These are phyloP conservation scores for Chaetomium cochliodes DNA, from an alignment of 495 filamentous ascomycete species.

Conservation along the genomic window DNA sequence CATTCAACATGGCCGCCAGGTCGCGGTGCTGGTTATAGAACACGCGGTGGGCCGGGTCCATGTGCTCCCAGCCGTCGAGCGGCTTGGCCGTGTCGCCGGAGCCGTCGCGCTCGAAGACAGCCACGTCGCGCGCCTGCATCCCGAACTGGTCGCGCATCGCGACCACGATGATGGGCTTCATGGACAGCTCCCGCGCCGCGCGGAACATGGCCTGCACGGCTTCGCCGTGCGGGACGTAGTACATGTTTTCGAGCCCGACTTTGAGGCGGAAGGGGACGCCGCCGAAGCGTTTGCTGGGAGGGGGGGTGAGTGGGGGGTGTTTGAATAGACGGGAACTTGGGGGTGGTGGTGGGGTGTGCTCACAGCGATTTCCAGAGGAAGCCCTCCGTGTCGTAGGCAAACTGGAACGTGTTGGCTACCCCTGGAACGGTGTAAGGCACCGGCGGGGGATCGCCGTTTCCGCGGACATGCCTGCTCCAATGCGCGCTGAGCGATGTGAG, in stretches of 20 bases:
- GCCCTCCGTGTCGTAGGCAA: constrained; percentile 23
- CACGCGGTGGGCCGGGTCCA: constrained; percentile 21
- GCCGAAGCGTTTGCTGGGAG: constrained; percentile 11
- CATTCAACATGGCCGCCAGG: constrained; percentile 15
- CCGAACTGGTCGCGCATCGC: constrained; percentile 23
- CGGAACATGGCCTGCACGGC: constrained; percentile 23
- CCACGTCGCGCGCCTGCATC: constrained; percentile 18
- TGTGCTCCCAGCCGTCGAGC: constrained; percentile 21
- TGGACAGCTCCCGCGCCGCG: constrained; percentile 19
- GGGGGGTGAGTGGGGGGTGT: neutral
- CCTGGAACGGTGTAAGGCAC: constrained; percentile 31
- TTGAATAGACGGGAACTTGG: too few species aligned
- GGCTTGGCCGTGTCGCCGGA: constrained; percentile 26
- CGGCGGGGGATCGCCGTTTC: constrained; percentile 22
- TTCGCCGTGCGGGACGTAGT: constrained; percentile 25
- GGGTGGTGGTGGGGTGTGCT: neutral
- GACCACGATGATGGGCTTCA: constrained; percentile 25
- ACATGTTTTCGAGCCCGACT: constrained; percentile 24
- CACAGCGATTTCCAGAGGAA: constrained; percentile 19
- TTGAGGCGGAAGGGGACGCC: constrained; percentile 17
- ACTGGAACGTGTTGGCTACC: constrained; percentile 27
- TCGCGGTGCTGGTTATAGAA: constrained; percentile 24
- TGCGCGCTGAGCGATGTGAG: constrained; percentile 10
- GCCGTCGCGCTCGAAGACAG: constrained; percentile 22
- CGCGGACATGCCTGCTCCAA: constrained; percentile 2